Base-by-base conservation (phyloP, 2,329 filamentous ascomycete genomes). In the Tolypocladium endophyticum region DNA sequence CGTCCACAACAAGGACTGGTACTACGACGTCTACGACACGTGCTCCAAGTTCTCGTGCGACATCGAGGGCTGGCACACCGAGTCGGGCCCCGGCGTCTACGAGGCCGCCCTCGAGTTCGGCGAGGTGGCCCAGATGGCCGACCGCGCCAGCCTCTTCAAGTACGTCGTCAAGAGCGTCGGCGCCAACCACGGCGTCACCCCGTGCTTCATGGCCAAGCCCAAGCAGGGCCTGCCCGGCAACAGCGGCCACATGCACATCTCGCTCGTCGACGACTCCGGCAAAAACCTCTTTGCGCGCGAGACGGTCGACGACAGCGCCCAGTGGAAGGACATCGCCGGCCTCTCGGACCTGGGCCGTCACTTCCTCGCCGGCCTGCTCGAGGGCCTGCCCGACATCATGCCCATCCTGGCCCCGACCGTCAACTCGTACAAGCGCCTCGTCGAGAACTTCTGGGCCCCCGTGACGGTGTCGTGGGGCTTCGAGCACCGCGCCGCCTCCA, bases 371-470 rank as follows among this genome's bases (percentile, higher is more conserved):
- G 94, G 94, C 9, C 75, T 99, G 1, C 81, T 99, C 0, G 87
- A 90, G 30, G 94, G 93, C 18, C 81, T 99, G 4, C 91, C 94
- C 2, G 91, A 97, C 69, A 85, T 97, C 65, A 99, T 99, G 94
- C 94, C 94, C 0, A 80, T 97, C 61, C 80, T 99, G 16, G 94
- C 93, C 0, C 94, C 94, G 0, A 99, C 91, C 1, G 84, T 99
- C 70, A 99, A 99, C 81, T 96, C 90, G 62, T 99, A 99, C 81
- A 99, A 99, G 77, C 87, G 94, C 4, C 82, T 99, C 0, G 94
- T 99, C 2, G 94, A 99, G 78, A 97, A 97, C 76, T 97, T 97
- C 76, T 99, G 94, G 94, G 94, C 94, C 0, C 94, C 94, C 0
- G 94, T 99, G 7, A 97, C 93, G 0, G 94, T 97, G 0, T 96